Evolutionary conservation across 2,329 filamentous ascomycete genomes (phyloP).

Genomic region (Cladosporium sphaerospermum): DNA sequence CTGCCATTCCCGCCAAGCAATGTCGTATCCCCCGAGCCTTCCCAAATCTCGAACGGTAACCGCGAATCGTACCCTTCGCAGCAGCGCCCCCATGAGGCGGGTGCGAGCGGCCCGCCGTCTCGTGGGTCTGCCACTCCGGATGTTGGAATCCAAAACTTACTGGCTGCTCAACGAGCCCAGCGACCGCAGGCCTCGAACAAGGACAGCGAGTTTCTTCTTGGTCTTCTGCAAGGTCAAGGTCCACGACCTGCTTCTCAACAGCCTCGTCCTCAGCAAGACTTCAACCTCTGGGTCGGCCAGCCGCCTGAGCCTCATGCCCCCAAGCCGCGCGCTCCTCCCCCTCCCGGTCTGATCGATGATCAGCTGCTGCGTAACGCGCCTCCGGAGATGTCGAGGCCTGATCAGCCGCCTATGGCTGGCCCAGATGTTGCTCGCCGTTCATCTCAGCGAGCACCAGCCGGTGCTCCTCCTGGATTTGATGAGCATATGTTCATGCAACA

Average conservation of each 20-base stretch:
- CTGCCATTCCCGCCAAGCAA: constrained; percentile 9
- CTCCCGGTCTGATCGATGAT: constrained; percentile 31
- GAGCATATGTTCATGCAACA: constrained; percentile 24
- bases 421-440: constrained; percentile 19
- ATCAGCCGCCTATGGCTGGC: constrained; percentile 16
- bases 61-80: constrained; percentile 12
- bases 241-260: constrained; percentile 30
- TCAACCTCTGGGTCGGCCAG: constrained; percentile 32
- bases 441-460: constrained; percentile 23
- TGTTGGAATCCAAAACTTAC: constrained; percentile 30
- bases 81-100: neutral
- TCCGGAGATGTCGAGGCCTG: constrained; percentile 18
- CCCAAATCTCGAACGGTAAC: constrained; percentile 17
- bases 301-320: constrained; percentile 31
- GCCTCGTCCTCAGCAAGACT: constrained; percentile 23
- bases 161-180: constrained; percentile 36
- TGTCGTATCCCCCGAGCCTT: constrained; percentile 9
- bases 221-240: constrained; percentile 56
- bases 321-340: constrained; percentile 31
- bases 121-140: constrained; percentile 27
- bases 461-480: constrained; percentile 30
- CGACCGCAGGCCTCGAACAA: constrained; percentile 39
- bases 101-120: constrained; percentile 7
- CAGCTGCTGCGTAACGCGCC: constrained; percentile 26
- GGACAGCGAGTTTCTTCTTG: constrained; percentile 80